These are phyloP conservation scores for grape (Vitis vinifera) DNA, from an alignment of 164 flowering plant species.

Conservation along the genomic window ASM3070453v1 NC_081811.1:22921001-22921500, in stretches of 20 bases:
- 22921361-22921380: too few species aligned
- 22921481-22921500: conserved; percentile 98
- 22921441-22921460: conserved; percentile 91
- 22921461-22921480: conserved; percentile 92
- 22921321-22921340: background rate
- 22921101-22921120: background rate
- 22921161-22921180: conserved; percentile 1
- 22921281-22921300: background rate
- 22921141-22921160: background rate
- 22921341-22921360: too few species aligned
- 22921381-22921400: too few species aligned
- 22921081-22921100: background rate
- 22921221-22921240: background rate
- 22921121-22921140: background rate
- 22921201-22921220: background rate
- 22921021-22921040: background rate
- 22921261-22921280: background rate
- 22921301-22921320: background rate
- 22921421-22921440: conserved; percentile 69
- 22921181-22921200: background rate
- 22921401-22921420: too few species aligned
- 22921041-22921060: background rate
- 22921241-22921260: background rate
- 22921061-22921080: background rate
- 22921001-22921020: too few species aligned